These are phyloP conservation scores for Kockiozyma suomiensis DNA, from an alignment of 805 yeast genomes.

Conservation along the genomic window DNA sequence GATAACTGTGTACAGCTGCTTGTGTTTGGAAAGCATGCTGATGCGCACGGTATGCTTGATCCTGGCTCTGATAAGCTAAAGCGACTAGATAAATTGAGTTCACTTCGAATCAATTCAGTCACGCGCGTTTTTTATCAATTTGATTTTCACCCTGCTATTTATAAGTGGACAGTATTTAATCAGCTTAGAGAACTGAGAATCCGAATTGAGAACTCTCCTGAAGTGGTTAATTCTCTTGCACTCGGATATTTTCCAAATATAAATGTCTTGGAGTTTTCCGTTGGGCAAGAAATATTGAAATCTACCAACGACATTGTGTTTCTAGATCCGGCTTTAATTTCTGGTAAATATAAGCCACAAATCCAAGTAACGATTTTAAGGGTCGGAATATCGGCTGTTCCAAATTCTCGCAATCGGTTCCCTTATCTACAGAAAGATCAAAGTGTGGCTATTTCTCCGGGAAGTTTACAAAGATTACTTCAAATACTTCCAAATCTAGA, in stretches of 20 bases:
- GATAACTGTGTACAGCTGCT: conserved; percentile 1
- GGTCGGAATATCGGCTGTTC: neutral
- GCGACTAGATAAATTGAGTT: neutral
- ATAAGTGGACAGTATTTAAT: neutral
- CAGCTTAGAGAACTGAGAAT: conserved; percentile 15
- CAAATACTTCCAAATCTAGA: conserved; percentile 9
- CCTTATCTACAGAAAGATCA: conserved; percentile 5
- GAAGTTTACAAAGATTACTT: conserved; percentile 14
- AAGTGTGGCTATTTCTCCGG: conserved; percentile 1
- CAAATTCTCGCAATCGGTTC: neutral
- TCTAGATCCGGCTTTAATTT: neutral
- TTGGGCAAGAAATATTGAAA: conserved; percentile 9
- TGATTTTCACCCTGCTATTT: neutral
- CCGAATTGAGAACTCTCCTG: conserved; percentile 10
- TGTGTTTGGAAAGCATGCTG: neutral
- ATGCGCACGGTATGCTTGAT: neutral
- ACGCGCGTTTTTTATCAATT: neutral
- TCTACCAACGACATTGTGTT: conserved; percentile 4
- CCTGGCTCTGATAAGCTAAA: neutral
- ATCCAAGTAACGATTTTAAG: conserved; percentile 3
- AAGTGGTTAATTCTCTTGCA: conserved; percentile 1
- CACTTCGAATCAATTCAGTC: neutral
- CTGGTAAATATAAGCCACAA: conserved; percentile 3
- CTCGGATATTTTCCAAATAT: conserved; percentile 6
- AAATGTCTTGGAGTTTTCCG: conserved; percentile 9